A percentile compares a stretch with the other conserved stretches of the same genome.
Evolutionary conservation across 371 early-diverging fungal species (phyloP).

Genomic region (Mucor piriformis): DNA sequence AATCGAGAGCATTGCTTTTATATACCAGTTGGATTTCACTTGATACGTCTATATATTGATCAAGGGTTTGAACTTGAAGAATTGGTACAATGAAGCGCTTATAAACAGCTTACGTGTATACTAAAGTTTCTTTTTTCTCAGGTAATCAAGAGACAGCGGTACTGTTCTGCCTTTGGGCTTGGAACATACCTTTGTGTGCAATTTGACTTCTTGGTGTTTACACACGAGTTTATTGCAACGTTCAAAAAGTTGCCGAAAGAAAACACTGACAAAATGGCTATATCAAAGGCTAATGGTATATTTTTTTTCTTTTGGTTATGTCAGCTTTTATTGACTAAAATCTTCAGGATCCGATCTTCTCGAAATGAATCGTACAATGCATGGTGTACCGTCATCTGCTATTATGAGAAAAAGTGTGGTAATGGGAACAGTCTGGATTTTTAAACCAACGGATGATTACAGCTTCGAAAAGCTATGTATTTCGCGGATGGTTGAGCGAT

Average conservation of each 20-base stretch:
- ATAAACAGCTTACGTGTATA: too few relatives aligned
- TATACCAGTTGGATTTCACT: constrained; percentile 83
- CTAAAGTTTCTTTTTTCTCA: constrained; percentile 10
- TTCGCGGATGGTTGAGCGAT: constrained; percentile 86
- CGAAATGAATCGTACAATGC: constrained; percentile 17
- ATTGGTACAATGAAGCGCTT: constrained; percentile 43
- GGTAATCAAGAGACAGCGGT: constrained; percentile 89
- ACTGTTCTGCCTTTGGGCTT: constrained; percentile 87
- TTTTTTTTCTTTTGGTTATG: neutral
- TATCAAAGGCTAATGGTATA: constrained; percentile 35
- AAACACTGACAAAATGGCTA: constrained; percentile 57
- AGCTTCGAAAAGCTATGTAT: constrained; percentile 69
- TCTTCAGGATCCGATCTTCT: neutral
- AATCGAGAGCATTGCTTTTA: constrained; percentile 89
- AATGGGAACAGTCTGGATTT: constrained; percentile 92
- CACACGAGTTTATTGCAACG: constrained; percentile 90
- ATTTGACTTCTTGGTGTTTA: constrained; percentile 89
- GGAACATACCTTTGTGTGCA: constrained; percentile 88
- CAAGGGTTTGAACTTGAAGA: constrained; percentile 90
- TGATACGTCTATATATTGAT: constrained; percentile 80
- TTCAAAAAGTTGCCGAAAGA: constrained; percentile 74
- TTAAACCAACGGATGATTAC: constrained; percentile 60
- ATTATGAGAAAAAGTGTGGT: constrained; percentile 83
- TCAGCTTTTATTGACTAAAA: neutral
- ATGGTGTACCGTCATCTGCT: constrained; percentile 73